Conservation (phyloP, 2,329 filamentous ascomycete species). For the Venturia nashicola region DNA sequence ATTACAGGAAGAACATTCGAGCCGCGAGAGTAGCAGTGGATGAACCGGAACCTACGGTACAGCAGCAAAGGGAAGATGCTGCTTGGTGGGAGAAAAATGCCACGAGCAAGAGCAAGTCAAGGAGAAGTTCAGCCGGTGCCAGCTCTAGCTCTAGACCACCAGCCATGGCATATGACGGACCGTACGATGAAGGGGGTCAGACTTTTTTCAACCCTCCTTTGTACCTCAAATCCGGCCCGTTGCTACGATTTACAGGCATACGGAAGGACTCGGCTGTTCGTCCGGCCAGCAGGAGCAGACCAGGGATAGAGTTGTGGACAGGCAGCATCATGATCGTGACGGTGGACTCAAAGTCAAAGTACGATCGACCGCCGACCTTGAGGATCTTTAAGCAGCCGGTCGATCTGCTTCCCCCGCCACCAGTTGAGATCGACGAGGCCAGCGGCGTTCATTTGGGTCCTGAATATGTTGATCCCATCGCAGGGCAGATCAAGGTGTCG, state of each 20-base stretch:
- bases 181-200: conserved; percentile 51
- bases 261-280: conserved; percentile 30
- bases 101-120: conserved; percentile 29
- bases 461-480: conserved; percentile 81
- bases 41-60: conserved; percentile 24
- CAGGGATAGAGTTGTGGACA: conserved; percentile 73
- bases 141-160: conserved; percentile 4
- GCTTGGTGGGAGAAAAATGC: conserved; percentile 63
- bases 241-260: conserved; percentile 82
- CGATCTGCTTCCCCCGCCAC: conserved; percentile 68
- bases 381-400: conserved; percentile 80
- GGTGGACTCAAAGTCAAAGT: conserved; percentile 68
- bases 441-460: conserved; percentile 49
- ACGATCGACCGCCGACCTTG: conserved; percentile 63
- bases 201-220: conserved; percentile 73
- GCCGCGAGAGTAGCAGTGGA: conserved; percentile 26
- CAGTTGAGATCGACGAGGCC: conserved; percentile 52
- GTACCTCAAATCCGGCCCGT: conserved; percentile 78
- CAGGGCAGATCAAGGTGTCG: conserved; percentile 75
- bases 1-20: conserved; percentile 10
- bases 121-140: conserved; percentile 20
- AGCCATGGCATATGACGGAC: conserved; percentile 33
- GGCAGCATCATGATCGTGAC: conserved; percentile 96
- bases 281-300: conserved; percentile 18
- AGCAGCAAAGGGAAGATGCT: conserved; percentile 19